Evolutionary conservation across 2,329 filamentous ascomycete genomes (phyloP), one percentile per base, ranked within the genome.

Genomic region (Anisogramma anomala): DNA sequence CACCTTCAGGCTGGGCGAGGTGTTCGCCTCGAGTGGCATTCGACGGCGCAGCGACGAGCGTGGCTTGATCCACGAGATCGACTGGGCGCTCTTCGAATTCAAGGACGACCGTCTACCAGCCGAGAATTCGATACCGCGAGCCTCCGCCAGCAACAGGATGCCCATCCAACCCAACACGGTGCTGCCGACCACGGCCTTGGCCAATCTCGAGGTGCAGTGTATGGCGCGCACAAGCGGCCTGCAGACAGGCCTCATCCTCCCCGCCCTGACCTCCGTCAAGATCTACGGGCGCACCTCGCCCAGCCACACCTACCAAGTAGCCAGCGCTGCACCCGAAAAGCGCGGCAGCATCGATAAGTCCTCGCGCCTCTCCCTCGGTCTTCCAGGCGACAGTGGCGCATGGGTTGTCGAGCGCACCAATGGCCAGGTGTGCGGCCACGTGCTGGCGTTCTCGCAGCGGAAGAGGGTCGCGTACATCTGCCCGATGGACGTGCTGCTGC

Each of bases 41-140:
- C 78, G 86, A 4, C 77, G 89, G 22, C 80, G 83, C 56, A 71
- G 68, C 38, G 72, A 80, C 40, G 71, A 76, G 45, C 70, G 82
- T 46, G 79, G 81, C 4, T 65, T 93, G 18, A 68, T 84, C 5
- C 89, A 95, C 57, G 89, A 96, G 59, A 87, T 96, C 33, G 89
- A 96, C 59, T 96, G 89, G 89, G 87, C 88, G 0, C 66, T 96
- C 2, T 87, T 96, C 52, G 77, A 84, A 50, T 84, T 96, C 48
- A 67, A 81, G 9, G 68, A 79, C 3, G 72, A 79, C 9, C 77
- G 89, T 1, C 65, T 79, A 11, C 84, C 89, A 3, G 67, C 72
- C 0, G 72, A 76, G 45, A 95, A 95, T 52, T 61, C 74, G 9
- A 80, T 94, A 17, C 75, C 75, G 2, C 51, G 51, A 39, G 46